Base-by-base conservation (phyloP, 768 basidiomycete genomes). In the Chiua virens region DNA sequence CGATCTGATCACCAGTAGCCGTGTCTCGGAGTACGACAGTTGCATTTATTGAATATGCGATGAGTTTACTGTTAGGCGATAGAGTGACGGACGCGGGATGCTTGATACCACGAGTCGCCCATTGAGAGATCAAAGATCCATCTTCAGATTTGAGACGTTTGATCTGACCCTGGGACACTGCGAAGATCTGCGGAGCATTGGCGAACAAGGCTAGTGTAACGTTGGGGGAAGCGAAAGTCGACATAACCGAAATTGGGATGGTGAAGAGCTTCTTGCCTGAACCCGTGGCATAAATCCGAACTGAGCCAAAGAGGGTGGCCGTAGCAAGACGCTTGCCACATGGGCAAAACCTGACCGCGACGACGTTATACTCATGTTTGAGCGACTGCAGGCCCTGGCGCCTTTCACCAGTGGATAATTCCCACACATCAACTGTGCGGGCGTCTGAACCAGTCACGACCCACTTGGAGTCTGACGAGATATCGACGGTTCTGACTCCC, bases 401-500 rank as follows among this genome's bases (percentile, higher is more conserved):
- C 14, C 32, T 49, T 38, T 52, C 17, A 5, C 58, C 58, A 2
- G 53, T 59, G 3, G 58, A 49, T 18, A 59, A 8, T 23, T 59
- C 50, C 58, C 58, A 59, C 5, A 59, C 45, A 30, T 60, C 46
- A 11, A 15, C 53, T 3, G 45, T 47, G 22, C 45, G 36, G 27
- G 47, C 47, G 27, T 60, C 57, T 3, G 57, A 59, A n/a, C 58
- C 58, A 0, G 58, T 59, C n/a, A 52, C n/a, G 6, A 32, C 54
- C 58, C 54, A 56, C 39, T 56, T 59, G 10, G 58, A 60, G 27
- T 59, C 58, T 5, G 28, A 46, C 39, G 58, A 59, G 45, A 59
- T 50, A 40, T 59, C 58, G 42, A 60, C 8, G 22, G 58, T 17
- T 44, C 58, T 44, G 13, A 60, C 58, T 10, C 52, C 52, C 18